Evolutionary conservation across 2,329 filamentous ascomycete species (phyloP), one percentile per base, ranked within the genome.

Genomic region (Thielaviopsis punctulata): DNA sequence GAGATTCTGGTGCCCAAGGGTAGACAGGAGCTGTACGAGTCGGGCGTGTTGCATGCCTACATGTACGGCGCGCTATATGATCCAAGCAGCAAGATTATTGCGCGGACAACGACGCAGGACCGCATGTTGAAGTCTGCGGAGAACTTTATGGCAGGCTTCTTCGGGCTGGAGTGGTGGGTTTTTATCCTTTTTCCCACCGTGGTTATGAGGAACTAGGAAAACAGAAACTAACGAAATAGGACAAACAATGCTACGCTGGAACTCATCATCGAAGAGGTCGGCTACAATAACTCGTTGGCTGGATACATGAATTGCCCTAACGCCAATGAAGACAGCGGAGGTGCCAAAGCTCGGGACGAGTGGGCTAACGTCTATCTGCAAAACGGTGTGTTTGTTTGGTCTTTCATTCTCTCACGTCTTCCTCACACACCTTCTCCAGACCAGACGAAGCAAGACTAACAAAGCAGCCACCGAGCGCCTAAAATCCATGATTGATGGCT

Each of bases 61-160:
- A 77, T 81, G 67, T 86, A 86, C 60, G 78, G 76, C 6, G 72
- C 76, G 55, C 66, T 88, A 21, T 86, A 86, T 59, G 82, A 86
- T 58, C 77, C 83, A 4, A 73, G 76, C 52, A 80, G 73, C 64
- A 87, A 85, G 66, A 79, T 88, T 55, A 76, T 87, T 53, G 82
- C 79, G 15, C 73, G 84, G 24, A 86, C 82, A 1, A 86, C 83
- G 68, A 85, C 83, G 1, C 82, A 88, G 62, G 79, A 85, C 61
- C 77, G 84, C 22, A 88, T 88, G 84, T 68, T 83, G 21, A 80
- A 87, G 62, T 82, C 75, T 39, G 83, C 83, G 2, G 83, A 88
- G 63, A 83, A 88, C 63, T 88, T 86, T 65, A 67, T 87, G 61
- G 80, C 83, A 5, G 84, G 84, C 0, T 88, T 88, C 67, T 88